Evolutionary conservation across 2,329 filamentous ascomycete species (phyloP), one percentile per base, ranked within the genome.

Genomic region (Colletotrichum orbiculare): DNA sequence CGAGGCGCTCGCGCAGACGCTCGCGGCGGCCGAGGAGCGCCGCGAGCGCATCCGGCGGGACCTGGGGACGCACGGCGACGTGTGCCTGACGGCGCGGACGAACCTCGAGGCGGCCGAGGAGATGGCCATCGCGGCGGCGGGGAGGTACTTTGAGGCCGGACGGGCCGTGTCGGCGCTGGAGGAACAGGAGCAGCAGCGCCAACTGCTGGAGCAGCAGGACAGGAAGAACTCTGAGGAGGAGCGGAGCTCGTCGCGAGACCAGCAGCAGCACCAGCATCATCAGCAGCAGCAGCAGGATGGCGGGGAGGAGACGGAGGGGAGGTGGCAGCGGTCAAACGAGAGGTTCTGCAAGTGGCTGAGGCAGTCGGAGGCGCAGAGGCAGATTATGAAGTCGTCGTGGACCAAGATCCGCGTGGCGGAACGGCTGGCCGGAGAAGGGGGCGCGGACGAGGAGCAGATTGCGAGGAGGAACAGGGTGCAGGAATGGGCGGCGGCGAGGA

Each of bases 361-460:
- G 41, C 62, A 61, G 41, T 55, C 50, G 11, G 62, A 65, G 52
- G 57, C 62, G 41, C 62, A 65, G 52, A 47, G 62, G 46, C 62
- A 65, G 58, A 65, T 65, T 12, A 61, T 65, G 58, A 65, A 65
- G 58, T 65, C 62, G 12, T 65, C 62, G 58, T 65, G 62, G 62
- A 65, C 62, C 6, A 65, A 62, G 46, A 17, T 65, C n/a, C 46
- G 62, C 37, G 62, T 65, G 1, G 62, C 58, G n/a, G 62, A 65
- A 50, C 45, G 62, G 46, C 11, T 65, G 17, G 62, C 62, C 4
- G 12, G 41, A 1, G 60, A 63, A 47, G 38, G 39, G 4, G 45
- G 15, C 6, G 46, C 17, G 46, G 57, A 54, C 10, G 62, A 65
- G 11, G 62, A 65, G 10, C 49, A 65, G 46, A 39, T 52, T 10